Conservation (phyloP, 805 yeast species). For the Kluyveromyces dobzhanskii region DNA sequence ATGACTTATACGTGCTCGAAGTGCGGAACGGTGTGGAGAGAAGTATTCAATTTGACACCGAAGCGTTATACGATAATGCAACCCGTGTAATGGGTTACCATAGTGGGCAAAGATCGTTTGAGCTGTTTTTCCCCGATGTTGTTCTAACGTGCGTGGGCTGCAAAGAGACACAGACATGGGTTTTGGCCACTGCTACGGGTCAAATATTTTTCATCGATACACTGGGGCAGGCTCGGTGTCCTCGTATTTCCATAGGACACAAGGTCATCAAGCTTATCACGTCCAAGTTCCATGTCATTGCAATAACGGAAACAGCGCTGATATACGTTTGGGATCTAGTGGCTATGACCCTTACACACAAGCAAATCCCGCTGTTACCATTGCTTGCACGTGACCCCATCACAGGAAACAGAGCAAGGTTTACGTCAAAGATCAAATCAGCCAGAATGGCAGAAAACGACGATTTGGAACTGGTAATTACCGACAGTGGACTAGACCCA, state of each 20-base stretch:
- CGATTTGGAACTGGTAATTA: background rate
- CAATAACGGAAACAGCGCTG: constrained; percentile 53
- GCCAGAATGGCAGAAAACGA: background rate
- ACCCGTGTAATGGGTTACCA: constrained; percentile 32
- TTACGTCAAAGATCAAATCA: constrained; percentile 13
- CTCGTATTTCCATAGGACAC: constrained; percentile 38
- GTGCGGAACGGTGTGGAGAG: constrained; percentile 31
- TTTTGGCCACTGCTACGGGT: constrained; percentile 36
- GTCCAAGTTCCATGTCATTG: constrained; percentile 37
- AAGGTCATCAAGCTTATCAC: constrained; percentile 39
- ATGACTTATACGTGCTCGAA: constrained; percentile 23
- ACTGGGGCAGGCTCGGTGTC: constrained; percentile 29
- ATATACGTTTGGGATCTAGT: constrained; percentile 32
- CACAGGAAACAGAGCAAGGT: constrained; percentile 21
- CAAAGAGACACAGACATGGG: constrained; percentile 37
- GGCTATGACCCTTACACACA: constrained; percentile 12
- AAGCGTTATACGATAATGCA: constrained; percentile 30
- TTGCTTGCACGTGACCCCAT: constrained; percentile 18
- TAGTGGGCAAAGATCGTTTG: constrained; percentile 31
- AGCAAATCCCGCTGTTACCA: constrained; percentile 23
- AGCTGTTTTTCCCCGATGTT: constrained; percentile 34
- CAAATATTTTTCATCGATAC: constrained; percentile 28
- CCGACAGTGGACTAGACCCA: background rate
- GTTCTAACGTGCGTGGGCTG: constrained; percentile 37
- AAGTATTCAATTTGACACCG: constrained; percentile 28